A percentile compares a stretch with the other conserved stretches of the same genome.
phyloP scores from a whole-genome alignment of 176 grass and related monocot species.

The Alopecurus myosuroides region DNA sequence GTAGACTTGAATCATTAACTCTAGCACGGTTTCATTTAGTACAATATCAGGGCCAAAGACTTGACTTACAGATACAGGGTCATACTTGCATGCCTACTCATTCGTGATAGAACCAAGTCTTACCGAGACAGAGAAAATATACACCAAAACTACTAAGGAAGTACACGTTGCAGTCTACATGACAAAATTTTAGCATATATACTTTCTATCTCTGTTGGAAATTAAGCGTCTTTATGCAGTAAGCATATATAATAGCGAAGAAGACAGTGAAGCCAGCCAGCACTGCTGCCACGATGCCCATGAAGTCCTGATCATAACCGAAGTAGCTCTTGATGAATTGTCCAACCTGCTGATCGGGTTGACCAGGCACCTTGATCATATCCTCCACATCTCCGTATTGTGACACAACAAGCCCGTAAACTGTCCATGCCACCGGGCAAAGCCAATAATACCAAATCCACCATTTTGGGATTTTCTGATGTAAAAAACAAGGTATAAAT shows the following conservation, averaged over 20 bases:
- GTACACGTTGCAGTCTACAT: background rate
- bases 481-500: background rate
- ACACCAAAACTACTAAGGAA: background rate
- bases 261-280: constrained; percentile 58
- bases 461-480: constrained; percentile 79
- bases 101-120: background rate
- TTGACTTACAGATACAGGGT: background rate
- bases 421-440: constrained; percentile 64
- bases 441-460: constrained; percentile 89
- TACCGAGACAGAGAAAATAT: background rate
- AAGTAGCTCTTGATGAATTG: constrained; percentile 54
- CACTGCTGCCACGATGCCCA: constrained; percentile 59
- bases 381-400: constrained; percentile 72
- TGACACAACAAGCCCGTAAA: constrained; percentile 72
- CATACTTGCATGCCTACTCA: background rate
- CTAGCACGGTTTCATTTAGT: background rate
- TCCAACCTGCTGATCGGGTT: constrained; percentile 19
- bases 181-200: background rate
- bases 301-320: constrained; percentile 57
- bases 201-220: constrained; percentile 71
- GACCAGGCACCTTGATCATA: constrained; percentile 41
- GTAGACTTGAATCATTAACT: background rate
- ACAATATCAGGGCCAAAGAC: background rate
- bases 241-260: constrained; percentile 75
- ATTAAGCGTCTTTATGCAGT: constrained; percentile 61